Percentiles rank a stretch among this genome's conserved stretches.
These are phyloP conservation scores for Acer yangbiense DNA, from an alignment of 345 rosid genomes.

Conservation along the genomic window DNA sequence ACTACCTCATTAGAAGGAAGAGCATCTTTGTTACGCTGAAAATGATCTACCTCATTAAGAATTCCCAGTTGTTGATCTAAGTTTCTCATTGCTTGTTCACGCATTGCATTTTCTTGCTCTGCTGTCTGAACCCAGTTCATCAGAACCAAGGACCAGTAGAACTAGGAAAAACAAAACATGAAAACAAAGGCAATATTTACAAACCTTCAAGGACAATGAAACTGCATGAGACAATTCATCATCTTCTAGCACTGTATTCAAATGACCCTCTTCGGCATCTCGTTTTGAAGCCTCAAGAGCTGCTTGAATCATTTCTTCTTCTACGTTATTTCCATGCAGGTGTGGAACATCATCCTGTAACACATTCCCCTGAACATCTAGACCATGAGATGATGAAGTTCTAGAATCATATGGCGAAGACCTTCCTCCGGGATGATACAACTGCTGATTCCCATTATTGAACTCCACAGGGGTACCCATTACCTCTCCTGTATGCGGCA, in stretches of 20 bases:
- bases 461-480: slow-evolving; percentile 37
- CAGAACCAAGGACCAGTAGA: slow-evolving; percentile 21
- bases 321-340: slow-evolving; percentile 41
- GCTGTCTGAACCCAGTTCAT: slow-evolving; percentile 55
- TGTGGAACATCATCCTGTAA: slow-evolving; percentile 30
- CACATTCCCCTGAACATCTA: slow-evolving; percentile 35
- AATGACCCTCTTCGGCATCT: slow-evolving; percentile 43
- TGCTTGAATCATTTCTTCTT: slow-evolving; percentile 71
- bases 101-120: slow-evolving; percentile 55
- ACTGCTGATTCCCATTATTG: slow-evolving; percentile 37
- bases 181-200: slow-evolving; percentile 21
- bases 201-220: slow-evolving; percentile 76
- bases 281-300: slow-evolving; percentile 82
- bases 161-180: slow-evolving; percentile 9
- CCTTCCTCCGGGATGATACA: slow-evolving; percentile 42
- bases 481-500: slow-evolving; percentile 39
- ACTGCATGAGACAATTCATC: slow-evolving; percentile 77
- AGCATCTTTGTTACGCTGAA: slow-evolving; percentile 27
- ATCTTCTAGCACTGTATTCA: slow-evolving; percentile 45
- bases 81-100: slow-evolving; percentile 36
- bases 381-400: slow-evolving; percentile 31
- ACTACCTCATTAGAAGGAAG: slow-evolving; percentile 42
- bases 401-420: slow-evolving; percentile 31
- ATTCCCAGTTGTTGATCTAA: slow-evolving; percentile 25
- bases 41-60: slow-evolving; percentile 8